Conservation (phyloP, 306 rosid species). For the Lablab purpureus region DNA sequence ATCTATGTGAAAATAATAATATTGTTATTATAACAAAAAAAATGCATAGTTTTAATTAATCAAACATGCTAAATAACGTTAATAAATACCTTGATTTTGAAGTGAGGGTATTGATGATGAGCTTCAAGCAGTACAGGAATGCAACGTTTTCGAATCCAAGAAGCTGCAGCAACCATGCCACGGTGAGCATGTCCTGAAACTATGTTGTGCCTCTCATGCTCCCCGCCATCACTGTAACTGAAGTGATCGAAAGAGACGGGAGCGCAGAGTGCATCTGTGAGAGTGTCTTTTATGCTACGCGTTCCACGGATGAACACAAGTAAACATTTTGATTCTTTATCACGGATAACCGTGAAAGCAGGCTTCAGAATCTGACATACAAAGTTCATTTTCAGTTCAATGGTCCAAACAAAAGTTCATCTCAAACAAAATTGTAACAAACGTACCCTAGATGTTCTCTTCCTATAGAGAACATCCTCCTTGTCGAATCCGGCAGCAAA, state of each 20-base stretch:
- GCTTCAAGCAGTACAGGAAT: constrained; percentile 74
- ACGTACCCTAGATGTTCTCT: not conserved
- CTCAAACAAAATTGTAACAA: too few species aligned
- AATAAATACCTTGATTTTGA: constrained; percentile 66
- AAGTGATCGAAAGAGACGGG: constrained; percentile 92
- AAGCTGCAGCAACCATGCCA: constrained; percentile 97
- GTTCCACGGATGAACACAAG: constrained; percentile 94
- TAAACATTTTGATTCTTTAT: constrained; percentile 72
- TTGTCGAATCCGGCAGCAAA: not conserved
- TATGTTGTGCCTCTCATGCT: too few species aligned
- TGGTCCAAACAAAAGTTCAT: not conserved
- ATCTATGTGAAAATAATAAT: constrained; percentile 53
- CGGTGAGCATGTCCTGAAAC: constrained; percentile 94
- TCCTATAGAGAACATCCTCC: not conserved
- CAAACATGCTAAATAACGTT: not conserved
- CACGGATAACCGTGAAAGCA: constrained; percentile 81
- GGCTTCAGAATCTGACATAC: constrained; percentile 81
- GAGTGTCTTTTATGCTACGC: constrained; percentile 91
- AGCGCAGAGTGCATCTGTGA: constrained; percentile 94
- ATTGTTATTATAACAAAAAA: not conserved
- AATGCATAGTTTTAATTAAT: too few species aligned
- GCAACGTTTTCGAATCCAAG: constrained; percentile 83
- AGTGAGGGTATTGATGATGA: constrained; percentile 75
- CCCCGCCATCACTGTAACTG: too few species aligned
- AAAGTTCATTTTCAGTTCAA: not conserved